Conservation (phyloP, 2,329 filamentous ascomycete species). For the Xylariaceae sp. region DNA sequence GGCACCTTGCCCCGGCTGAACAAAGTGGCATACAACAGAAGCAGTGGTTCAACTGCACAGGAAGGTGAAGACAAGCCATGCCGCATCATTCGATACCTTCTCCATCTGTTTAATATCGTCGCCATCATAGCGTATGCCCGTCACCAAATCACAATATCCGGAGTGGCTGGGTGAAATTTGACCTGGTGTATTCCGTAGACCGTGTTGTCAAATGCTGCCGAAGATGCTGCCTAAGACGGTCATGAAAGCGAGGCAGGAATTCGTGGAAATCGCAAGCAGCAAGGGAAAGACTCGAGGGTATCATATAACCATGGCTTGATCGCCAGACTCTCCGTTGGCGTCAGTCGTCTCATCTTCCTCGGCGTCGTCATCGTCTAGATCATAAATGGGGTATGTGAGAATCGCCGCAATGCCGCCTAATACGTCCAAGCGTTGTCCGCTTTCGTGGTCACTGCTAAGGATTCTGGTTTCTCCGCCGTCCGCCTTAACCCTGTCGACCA, state of each 20-base stretch:
- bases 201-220: background rate
- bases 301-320: slow-evolving; percentile 29
- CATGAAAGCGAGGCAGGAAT: background rate
- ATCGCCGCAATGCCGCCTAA: slow-evolving; percentile 86
- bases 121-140: background rate
- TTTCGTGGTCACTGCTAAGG: slow-evolving; percentile 92
- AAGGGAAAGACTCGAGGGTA: background rate
- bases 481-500: slow-evolving; percentile 83
- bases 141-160: background rate
- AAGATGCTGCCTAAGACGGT: background rate
- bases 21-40: background rate
- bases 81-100: background rate
- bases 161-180: background rate
- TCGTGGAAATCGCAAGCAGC: background rate
- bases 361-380: slow-evolving; percentile 61
- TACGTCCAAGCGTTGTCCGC: slow-evolving; percentile 75
- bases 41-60: background rate
- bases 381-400: slow-evolving; percentile 79
- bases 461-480: slow-evolving; percentile 83
- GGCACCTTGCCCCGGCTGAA: no score
- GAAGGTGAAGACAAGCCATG: background rate
- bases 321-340: slow-evolving; percentile 27
- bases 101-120: background rate
- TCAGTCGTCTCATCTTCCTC: slow-evolving; percentile 34
- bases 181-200: background rate